A percentile compares a stretch with the other conserved stretches of the same genome.
These are phyloP conservation scores for Penicillium mononematosum DNA, from an alignment of 495 filamentous ascomycete genomes.

Conservation along the genomic window DNA sequence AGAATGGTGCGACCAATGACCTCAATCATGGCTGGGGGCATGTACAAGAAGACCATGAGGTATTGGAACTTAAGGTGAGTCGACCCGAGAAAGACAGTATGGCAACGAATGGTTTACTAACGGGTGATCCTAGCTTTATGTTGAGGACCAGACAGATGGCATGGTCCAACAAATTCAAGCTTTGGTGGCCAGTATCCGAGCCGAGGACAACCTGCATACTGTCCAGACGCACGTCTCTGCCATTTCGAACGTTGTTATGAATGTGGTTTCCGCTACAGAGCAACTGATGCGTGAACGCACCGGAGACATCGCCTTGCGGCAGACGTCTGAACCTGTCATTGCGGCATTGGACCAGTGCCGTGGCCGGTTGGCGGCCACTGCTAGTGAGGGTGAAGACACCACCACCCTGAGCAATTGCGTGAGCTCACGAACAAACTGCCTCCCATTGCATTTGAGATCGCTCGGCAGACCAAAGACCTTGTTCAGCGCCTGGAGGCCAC, in stretches of 20 bases:
- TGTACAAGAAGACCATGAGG: slow-evolving; percentile 50
- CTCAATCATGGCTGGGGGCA: slow-evolving; percentile 37
- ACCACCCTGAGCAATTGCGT: slow-evolving; percentile 53
- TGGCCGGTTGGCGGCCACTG: slow-evolving; percentile 63
- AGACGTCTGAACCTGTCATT: slow-evolving; percentile 61
- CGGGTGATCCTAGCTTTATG: slow-evolving; percentile 56
- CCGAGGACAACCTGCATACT: slow-evolving; percentile 61
- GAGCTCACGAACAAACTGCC: slow-evolving; percentile 70
- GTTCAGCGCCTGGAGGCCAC: slow-evolving; percentile 46
- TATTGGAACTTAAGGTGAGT: slow-evolving; percentile 71
- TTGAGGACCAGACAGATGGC: slow-evolving; percentile 79
- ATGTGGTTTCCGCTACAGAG: slow-evolving; percentile 66
- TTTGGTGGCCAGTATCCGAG: slow-evolving; percentile 75
- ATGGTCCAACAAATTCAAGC: slow-evolving; percentile 81
- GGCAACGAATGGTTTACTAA: slow-evolving; percentile 2
- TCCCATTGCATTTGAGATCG: slow-evolving; percentile 85
- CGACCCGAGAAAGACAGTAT: background rate
- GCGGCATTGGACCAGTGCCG: slow-evolving; percentile 62
- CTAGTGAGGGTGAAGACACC: slow-evolving; percentile 59
- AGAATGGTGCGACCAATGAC: slow-evolving; percentile 30
- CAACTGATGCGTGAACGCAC: slow-evolving; percentile 50
- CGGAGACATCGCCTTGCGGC: slow-evolving; percentile 44
- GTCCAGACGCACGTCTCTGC: slow-evolving; percentile 68
- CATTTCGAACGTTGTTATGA: slow-evolving; percentile 67
- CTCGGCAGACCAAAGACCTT: slow-evolving; percentile 76